These are phyloP conservation scores for Fusarium agapanthi DNA, from an alignment of 2,329 filamentous ascomycete species.

Conservation along the genomic window DNA sequence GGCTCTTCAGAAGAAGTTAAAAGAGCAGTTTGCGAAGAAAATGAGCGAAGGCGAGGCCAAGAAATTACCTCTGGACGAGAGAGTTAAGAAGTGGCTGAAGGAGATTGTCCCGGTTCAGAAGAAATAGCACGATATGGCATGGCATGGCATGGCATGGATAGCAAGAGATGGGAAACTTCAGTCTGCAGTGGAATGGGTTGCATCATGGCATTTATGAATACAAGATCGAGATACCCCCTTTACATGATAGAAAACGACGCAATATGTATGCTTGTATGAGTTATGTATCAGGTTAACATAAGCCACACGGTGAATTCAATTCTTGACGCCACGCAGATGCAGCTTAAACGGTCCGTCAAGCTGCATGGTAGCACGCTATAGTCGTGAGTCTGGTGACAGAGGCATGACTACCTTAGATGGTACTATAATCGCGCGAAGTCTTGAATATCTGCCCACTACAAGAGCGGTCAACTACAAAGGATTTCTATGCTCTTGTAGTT, in stretches of 20 bases:
- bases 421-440: background rate
- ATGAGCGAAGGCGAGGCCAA: constrained; percentile 35
- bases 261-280: background rate
- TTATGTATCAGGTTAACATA: background rate
- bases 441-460: constrained; percentile 3
- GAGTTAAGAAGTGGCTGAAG: constrained; percentile 35
- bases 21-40: constrained; percentile 27
- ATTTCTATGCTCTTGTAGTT: background rate
- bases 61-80: constrained; percentile 34
- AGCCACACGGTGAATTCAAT: background rate
- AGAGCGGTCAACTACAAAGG: constrained; percentile 8
- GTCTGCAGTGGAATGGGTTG: background rate
- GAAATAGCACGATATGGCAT: background rate
- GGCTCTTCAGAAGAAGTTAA: constrained; percentile 18
- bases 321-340: constrained; percentile 8
- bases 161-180: constrained; percentile 3
- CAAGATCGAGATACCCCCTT: constrained; percentile 34
- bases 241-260: constrained; percentile 4
- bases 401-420: constrained; percentile 1
- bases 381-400: background rate
- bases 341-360: background rate
- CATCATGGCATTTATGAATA: constrained; percentile 24
- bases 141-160: background rate
- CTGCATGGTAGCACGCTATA: background rate
- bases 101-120: constrained; percentile 22